phyloP scores from a whole-genome alignment of 805 yeast species.

The Maudiozyma saulgeensis region DNA sequence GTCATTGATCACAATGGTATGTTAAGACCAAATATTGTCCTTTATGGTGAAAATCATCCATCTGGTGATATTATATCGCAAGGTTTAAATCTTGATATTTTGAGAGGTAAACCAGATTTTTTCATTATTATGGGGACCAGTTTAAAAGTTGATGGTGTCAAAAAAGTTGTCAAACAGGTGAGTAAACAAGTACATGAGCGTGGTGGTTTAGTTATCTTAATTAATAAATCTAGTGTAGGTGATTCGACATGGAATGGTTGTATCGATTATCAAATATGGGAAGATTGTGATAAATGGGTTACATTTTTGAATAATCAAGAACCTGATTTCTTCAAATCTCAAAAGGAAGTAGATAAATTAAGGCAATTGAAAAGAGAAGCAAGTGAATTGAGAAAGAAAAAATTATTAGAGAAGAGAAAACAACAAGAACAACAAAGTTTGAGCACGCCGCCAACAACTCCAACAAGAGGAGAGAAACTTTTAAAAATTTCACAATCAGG shows the following conservation, averaged over 20 bases:
- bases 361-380: conserved; percentile 25
- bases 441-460: conserved; percentile 29
- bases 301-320: conserved; percentile 39
- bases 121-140: conserved; percentile 90
- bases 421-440: conserved; percentile 2
- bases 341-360: conserved; percentile 29
- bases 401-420: conserved; percentile 4
- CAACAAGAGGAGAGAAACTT: conserved; percentile 10
- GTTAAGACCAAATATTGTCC: conserved; percentile 79
- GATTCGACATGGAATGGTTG: conserved; percentile 56
- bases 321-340: conserved; percentile 56
- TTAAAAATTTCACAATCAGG: neutral
- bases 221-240: conserved; percentile 61
- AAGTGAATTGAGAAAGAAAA: conserved; percentile 23
- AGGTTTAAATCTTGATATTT: conserved; percentile 56
- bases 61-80: conserved; percentile 68
- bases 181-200: conserved; percentile 65
- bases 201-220: conserved; percentile 68
- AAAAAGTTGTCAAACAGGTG: conserved; percentile 57
- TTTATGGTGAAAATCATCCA: conserved; percentile 93
- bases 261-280: conserved; percentile 69
- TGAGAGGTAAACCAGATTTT: conserved; percentile 56
- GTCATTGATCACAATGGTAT: conserved; percentile 61
- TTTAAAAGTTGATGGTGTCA: conserved; percentile 82
- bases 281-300: conserved; percentile 82